These are phyloP conservation scores for Taxillus chinensis DNA, from an alignment of 164 flowering plant species.

Conservation along the genomic window DNA sequence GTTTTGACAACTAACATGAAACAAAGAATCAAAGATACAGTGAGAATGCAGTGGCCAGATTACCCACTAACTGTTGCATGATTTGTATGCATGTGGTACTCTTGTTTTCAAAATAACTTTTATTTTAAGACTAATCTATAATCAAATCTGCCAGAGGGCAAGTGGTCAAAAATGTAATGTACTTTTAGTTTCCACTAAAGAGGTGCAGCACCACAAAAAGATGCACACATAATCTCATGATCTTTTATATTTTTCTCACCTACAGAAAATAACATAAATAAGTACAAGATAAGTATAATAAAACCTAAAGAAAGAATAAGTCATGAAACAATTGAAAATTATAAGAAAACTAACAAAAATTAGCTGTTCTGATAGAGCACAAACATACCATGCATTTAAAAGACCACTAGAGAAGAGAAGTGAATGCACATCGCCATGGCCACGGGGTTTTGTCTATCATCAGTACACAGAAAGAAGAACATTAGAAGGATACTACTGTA, in stretches of 20 bases:
- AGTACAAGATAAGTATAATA: not conserved
- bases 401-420: slow-evolving; percentile 89
- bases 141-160: no score
- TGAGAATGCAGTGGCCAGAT: no score
- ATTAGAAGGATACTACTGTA: slow-evolving; percentile 1
- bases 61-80: not conserved
- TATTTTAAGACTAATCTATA: not conserved
- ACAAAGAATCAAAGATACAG: no score
- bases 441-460: slow-evolving; percentile 93
- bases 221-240: not conserved
- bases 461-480: slow-evolving; percentile 1
- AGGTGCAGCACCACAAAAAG: no score
- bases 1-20: no score
- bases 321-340: not conserved
- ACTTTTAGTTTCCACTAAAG: no score
- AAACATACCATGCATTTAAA: slow-evolving; percentile 59
- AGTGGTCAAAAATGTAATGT: no score
- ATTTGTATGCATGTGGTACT: not conserved
- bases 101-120: not conserved
- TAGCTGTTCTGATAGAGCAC: not conserved
- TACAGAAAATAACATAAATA: not conserved
- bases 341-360: not conserved
- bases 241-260: not conserved
- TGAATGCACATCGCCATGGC: slow-evolving; percentile 98
- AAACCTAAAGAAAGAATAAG: not conserved